Evolutionary conservation across 2,329 filamentous ascomycete genomes (phyloP), one percentile per base, ranked within the genome.

Genomic region (Nemania serpens): DNA sequence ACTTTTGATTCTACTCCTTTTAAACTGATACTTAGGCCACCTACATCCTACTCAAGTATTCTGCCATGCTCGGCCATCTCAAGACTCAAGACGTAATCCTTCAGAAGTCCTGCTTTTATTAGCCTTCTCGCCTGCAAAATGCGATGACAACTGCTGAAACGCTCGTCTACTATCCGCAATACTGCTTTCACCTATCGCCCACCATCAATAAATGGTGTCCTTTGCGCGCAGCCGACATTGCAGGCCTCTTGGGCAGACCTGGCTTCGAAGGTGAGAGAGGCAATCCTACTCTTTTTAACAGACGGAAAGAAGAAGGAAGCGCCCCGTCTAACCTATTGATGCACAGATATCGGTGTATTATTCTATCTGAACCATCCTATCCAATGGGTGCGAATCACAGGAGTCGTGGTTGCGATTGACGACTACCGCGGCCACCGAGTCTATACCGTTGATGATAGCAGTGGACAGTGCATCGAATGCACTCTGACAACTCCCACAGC

Each of bases 291-390:
- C 25, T 29, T 29, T 4, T 29, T 7, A 29, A n/a, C n/a, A n/a
- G n/a, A n/a, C n/a, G n/a, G n/a, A n/a, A n/a, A n/a, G n/a, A n/a
- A n/a, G n/a, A n/a, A n/a, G n/a, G 36, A 39, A 39, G 36, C 11
- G 11, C n/a, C 11, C 13, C 9, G 7, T 17, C 50, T 59, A 9
- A 61, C 37, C 17, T 10, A 17, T 41, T 46, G n/a, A 11, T 25
- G 6, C 29, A 43, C n/a, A 79, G 82, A 80, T 50, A 82, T 85
- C 69, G 77, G 82, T 64, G 78, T 88, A 36, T 88, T 81, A 71
- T 92, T 93, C 74, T 82, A 87, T 76, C 75, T 81, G 51, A 93
- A 93, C 73, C 86, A 93, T 66, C 91, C 91, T 0, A 86, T 94
- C 68, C 86, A 87, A 81, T 93, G 88, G 84, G 84, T 91, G 55